Conservation (phyloP, 495 filamentous ascomycete genomes). For the Hypoxylon fragiforme region DNA sequence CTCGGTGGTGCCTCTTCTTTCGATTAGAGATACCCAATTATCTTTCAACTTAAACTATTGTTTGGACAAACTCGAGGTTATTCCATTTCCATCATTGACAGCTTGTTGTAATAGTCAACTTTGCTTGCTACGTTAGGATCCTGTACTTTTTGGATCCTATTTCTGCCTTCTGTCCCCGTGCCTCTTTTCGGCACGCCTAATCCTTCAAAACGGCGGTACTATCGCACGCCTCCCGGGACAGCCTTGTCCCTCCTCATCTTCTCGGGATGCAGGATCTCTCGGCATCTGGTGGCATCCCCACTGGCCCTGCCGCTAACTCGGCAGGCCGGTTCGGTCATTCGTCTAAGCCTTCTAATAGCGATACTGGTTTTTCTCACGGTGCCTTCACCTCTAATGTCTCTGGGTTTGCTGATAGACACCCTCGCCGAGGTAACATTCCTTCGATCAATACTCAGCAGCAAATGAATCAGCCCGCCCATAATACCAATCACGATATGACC, state of each 20-base stretch:
- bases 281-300: conserved; percentile 52
- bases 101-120: conserved; percentile 35
- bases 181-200: conserved; percentile 57
- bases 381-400: conserved; percentile 81
- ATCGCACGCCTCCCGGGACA: conserved; percentile 70
- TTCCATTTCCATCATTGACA: conserved; percentile 30
- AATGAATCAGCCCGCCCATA: conserved; percentile 43
- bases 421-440: conserved; percentile 82
- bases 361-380: conserved; percentile 88
- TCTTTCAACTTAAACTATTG: conserved; percentile 29
- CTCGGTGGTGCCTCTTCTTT: conserved; percentile 33
- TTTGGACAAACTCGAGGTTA: conserved; percentile 30
- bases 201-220: conserved; percentile 71
- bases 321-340: conserved; percentile 63
- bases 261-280: conserved; percentile 87
- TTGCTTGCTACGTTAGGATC: conserved; percentile 34
- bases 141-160: conserved; percentile 31
- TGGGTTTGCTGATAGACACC: conserved; percentile 81
- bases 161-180: conserved; percentile 46
- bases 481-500: conserved; percentile 70
- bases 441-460: conserved; percentile 82
- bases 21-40: conserved; percentile 36
- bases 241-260: conserved; percentile 74
- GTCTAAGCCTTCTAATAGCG: conserved; percentile 74
- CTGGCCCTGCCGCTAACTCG: conserved; percentile 57